phyloP scores from a whole-genome alignment of 305 asterid genomes.

The Stenogyne calaminthoides region DNA sequence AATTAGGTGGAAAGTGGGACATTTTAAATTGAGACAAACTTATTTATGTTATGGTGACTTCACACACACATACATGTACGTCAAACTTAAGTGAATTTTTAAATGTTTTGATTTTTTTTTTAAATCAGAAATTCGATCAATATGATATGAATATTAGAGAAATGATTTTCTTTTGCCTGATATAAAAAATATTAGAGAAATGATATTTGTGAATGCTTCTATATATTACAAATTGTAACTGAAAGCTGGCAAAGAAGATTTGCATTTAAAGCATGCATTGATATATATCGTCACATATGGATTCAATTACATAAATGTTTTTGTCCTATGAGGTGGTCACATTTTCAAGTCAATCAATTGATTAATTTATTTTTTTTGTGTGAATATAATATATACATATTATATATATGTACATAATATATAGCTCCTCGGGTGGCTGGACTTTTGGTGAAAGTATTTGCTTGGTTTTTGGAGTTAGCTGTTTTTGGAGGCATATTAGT shows the following conservation, averaged over 20 bases:
- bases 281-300: not conserved
- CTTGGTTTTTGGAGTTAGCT: constrained; percentile 69
- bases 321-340: not conserved
- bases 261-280: not conserved
- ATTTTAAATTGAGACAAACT: not conserved
- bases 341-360: not conserved
- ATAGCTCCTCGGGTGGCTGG: constrained; percentile 99
- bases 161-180: no score
- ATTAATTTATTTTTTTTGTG: not conserved
- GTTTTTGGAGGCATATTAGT: constrained; percentile 64
- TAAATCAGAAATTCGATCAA: not conserved
- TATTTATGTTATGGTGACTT: not conserved
- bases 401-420: not conserved
- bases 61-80: not conserved
- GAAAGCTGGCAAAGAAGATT: not conserved
- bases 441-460: constrained; percentile 65
- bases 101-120: not conserved
- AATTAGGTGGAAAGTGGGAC: no score
- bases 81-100: no score
- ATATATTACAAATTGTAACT: not conserved
- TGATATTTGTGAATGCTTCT: not conserved
- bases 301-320: not conserved
- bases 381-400: not conserved
- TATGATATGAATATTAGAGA: no score
- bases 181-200: not conserved